Conservation (phyloP, 2,329 filamentous ascomycete genomes). For the Trichoderma sp. region DNA sequence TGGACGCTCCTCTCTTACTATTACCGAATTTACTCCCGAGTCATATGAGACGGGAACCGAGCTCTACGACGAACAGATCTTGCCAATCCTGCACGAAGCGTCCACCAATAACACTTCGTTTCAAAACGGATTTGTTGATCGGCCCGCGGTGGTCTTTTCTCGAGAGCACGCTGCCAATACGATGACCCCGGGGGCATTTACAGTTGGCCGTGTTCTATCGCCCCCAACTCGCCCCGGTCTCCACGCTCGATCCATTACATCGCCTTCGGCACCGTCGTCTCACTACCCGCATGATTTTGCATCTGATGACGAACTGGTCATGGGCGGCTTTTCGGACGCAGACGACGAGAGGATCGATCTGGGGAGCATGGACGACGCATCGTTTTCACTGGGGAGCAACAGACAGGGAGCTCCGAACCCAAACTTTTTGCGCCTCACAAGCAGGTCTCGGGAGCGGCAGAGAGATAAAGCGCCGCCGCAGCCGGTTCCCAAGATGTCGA, state of each 20-base stretch:
- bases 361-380: slow-evolving; percentile 40
- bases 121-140: slow-evolving; percentile 83
- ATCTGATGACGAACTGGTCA: slow-evolving; percentile 72
- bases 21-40: slow-evolving; percentile 63
- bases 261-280: slow-evolving; percentile 61
- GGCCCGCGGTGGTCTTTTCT: slow-evolving; percentile 56
- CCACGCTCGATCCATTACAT: slow-evolving; percentile 81
- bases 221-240: slow-evolving; percentile 59
- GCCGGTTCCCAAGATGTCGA: slow-evolving; percentile 42
- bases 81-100: slow-evolving; percentile 85
- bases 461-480: slow-evolving; percentile 38
- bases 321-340: slow-evolving; percentile 76
- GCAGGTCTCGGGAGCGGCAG: slow-evolving; percentile 34
- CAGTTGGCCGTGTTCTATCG: slow-evolving; percentile 39
- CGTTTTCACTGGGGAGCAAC: slow-evolving; percentile 59
- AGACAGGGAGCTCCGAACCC: slow-evolving; percentile 51
- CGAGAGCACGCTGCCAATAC: slow-evolving; percentile 60
- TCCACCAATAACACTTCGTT: slow-evolving; percentile 76
- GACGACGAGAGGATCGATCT: slow-evolving; percentile 55
- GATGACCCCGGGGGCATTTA: slow-evolving; percentile 62
- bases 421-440: slow-evolving; percentile 31
- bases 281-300: slow-evolving; percentile 56
- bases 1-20: slow-evolving; percentile 58
- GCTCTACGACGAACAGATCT: slow-evolving; percentile 88
- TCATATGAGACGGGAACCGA: slow-evolving; percentile 68